phyloP scores from a whole-genome alignment of 352 stramenopile genomes.

The Phytopythium ostracodes region DNA sequence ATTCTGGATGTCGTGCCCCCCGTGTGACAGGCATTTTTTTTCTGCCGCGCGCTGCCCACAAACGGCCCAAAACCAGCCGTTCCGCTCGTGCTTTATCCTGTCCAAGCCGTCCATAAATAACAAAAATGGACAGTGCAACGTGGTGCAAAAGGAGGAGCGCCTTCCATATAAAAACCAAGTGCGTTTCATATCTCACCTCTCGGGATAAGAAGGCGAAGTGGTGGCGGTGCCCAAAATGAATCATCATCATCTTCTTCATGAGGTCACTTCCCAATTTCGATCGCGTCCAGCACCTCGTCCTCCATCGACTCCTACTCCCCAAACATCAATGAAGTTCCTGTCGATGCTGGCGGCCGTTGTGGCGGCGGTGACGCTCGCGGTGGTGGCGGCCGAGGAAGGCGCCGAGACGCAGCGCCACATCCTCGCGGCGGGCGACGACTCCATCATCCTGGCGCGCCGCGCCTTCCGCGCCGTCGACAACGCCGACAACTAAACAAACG shows the following conservation, averaged over 20 bases:
- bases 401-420: constrained; percentile 7
- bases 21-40: constrained; percentile 4
- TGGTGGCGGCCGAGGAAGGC: neutral
- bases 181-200: neutral
- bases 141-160: too few relatives aligned
- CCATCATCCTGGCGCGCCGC: constrained; percentile 8
- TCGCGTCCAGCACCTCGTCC: neutral
- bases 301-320: neutral
- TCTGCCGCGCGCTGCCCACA: neutral
- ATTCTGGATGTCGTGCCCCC: neutral
- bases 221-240: too few relatives aligned
- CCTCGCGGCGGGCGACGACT: constrained; percentile 8
- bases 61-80: neutral
- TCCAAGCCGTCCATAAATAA: neutral
- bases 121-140: constrained; percentile 2
- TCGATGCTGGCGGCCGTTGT: neutral
- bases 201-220: neutral
- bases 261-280: neutral
- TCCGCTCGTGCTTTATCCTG: neutral
- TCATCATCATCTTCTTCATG: neutral
- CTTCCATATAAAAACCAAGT: neutral
- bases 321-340: constrained; percentile 4
- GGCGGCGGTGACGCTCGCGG: neutral
- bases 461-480: constrained; percentile 4
- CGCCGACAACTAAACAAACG: neutral